A percentile compares a stretch with the other conserved stretches of the same genome.
phyloP scores from a whole-genome alignment of 73 alveolate genomes.

The Paramecium sonneborni region DNA sequence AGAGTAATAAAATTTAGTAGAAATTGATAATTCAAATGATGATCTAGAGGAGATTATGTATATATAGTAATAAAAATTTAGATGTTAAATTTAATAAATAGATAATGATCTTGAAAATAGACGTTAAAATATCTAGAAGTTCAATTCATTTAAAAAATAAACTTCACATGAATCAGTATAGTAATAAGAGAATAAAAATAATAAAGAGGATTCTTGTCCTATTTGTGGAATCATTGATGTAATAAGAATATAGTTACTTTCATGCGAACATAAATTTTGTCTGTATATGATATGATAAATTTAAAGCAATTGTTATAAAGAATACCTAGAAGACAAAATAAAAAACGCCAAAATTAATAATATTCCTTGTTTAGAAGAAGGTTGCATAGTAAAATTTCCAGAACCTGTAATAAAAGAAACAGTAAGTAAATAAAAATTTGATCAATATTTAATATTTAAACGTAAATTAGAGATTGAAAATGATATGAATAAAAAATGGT shows the following conservation, averaged over 20 bases:
- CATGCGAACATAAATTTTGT: slow-evolving; percentile 9
- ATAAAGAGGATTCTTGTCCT: neutral
- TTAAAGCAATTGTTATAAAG: neutral
- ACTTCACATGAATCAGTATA: too few species aligned
- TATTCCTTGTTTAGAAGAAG: neutral
- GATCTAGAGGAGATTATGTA: neutral
- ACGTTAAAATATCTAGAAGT: too few species aligned
- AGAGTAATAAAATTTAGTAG: neutral
- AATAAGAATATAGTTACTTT: neutral
- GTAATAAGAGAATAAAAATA: too few species aligned
- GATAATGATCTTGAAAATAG: neutral
- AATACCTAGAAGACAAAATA: neutral
- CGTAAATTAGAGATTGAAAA: neutral
- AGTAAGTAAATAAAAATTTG: neutral
- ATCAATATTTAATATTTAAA: slow-evolving; percentile 35
- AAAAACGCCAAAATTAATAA: neutral
- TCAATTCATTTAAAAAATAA: too few species aligned
- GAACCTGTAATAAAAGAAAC: neutral
- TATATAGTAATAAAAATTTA: neutral
- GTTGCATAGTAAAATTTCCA: neutral
- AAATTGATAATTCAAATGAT: neutral
- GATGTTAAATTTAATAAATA: neutral
- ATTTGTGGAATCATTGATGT: neutral
- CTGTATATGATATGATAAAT: neutral
- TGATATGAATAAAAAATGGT: slow-evolving; percentile 14